Conservation (phyloP, 768 basidiomycete species). For the Suillus plorans region DNA sequence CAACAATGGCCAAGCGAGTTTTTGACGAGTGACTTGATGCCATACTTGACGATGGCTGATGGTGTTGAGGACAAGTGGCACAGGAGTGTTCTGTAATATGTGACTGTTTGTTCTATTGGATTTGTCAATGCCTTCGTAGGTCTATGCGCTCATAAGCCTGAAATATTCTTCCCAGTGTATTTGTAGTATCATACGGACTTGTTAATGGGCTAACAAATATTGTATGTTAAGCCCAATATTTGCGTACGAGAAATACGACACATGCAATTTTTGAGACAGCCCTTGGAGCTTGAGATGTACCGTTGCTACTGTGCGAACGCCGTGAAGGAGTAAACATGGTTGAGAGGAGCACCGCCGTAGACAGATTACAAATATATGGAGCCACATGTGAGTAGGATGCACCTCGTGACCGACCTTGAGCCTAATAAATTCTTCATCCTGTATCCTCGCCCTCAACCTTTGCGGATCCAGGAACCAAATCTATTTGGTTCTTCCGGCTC, state of each 20-base stretch:
- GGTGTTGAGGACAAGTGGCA: conserved; percentile 68
- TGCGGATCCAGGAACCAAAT: conserved; percentile 51
- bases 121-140: neutral
- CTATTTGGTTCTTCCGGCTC: conserved; percentile 57
- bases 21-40: conserved; percentile 93
- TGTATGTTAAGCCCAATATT: too few species aligned
- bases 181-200: neutral
- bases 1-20: conserved; percentile 92
- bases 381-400: conserved; percentile 10
- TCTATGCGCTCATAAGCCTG: neutral
- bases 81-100: conserved; percentile 38
- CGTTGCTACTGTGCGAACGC: conserved; percentile 39
- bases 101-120: neutral
- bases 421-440: conserved; percentile 54
- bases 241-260: neutral
- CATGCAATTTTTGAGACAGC: neutral
- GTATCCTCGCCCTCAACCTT: conserved; percentile 62
- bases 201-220: neutral
- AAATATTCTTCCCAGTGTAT: neutral
- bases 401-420: conserved; percentile 64
- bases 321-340: conserved; percentile 65
- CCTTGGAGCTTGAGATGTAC: neutral
- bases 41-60: conserved; percentile 73
- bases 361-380: neutral
- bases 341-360: neutral